Base-by-base conservation (phyloP, 1,139 yeast genomes). In the Taphrina communis region DNA sequence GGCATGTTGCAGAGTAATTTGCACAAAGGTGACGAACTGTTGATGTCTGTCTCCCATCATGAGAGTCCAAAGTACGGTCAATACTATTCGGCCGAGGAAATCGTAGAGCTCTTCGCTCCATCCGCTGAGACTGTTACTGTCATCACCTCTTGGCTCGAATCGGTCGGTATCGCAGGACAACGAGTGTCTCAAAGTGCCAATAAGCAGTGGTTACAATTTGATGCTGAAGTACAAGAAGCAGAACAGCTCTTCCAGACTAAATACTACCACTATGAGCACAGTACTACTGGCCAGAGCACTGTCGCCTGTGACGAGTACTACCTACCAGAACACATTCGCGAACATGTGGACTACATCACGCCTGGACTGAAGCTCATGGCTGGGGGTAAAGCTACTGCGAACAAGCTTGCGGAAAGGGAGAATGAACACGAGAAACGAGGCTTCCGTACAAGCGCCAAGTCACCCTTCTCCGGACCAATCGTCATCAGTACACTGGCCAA, bases 291-390 rank as follows among this genome's bases (percentile, higher is more conserved):
- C 17, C 21, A n/a, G 17, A 41, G 12, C 3, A 41, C 41, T 19
- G 44, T 62, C 9, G 52, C 51, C 9, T 17, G 52, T 14, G 44
- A 42, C 35, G 59, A 62, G 41, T 62, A 62, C 41, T 52, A 17
- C 19, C 19, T 62, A 38, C 66, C 66, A 2, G 38, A 31, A 11
- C 48, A 39, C 17, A 52, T 62, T 21, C 51, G 42, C n/a, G 42
- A 42, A 6, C 66, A 62, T 38, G 36, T 62, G 9, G 66, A 53
- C 56, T 62, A 50, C 41, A 41, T 62, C 48, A 53, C 46, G 6
- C 66, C 66, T 17, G 53, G 58, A 5, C 42, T 53, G 2, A 14
- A 50, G 25, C 38, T 50, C 19, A 44, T 38, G 14, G 52, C 52
- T 8, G 42, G 41, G 11, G 46, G 44, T 19, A 50, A 50, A 19